Base-by-base conservation (phyloP, 768 basidiomycete species). In the Collybia sordida region DNA sequence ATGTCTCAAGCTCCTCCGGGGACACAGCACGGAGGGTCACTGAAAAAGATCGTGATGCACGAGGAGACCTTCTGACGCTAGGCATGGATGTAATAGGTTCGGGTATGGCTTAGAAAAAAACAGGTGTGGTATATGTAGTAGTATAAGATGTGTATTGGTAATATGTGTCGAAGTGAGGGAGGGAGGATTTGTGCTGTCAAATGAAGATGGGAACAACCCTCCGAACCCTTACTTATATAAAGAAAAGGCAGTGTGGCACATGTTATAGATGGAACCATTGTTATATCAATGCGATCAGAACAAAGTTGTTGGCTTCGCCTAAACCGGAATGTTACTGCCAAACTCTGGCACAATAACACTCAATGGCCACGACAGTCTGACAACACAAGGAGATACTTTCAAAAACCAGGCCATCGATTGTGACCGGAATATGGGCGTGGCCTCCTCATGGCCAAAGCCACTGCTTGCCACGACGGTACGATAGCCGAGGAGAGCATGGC, bases 1-100 rank as follows among this genome's bases (percentile, higher is more conserved):
- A 71, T 24, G 59, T 52, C 47, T 68, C 66, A 34, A 60, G 58
- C 58, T 70, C 71, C 42, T 67, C 70, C 15, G 66, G 67, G 47
- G 66, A 60, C 14, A 68, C 65, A 51, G 68, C 59, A 24, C 64
- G 68, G 45, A 69, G 56, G 41, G 54, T 55, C 15, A 45, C 27
- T 3, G 47, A 49, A 3, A 14, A 7, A 11, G 31, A 11, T 23
- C 39, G 49, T 40, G 43, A 24, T 42, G 43, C 43, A 34, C 50
- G 56, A 28, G 50, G n/a, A 43, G 25, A 50, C 23, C 51, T 27
- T 49, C 27, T 54, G 22, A 49, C 50, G 14, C 53, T 50, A 45
- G 54, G 51, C 57, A 58, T 55, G 28, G n/a, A 37, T 49, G 34
- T 39, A 38, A 42, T 52, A 22, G 31, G 47, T 47, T 46, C 35